These are phyloP conservation scores for Brassica cretica DNA, from an alignment of 345 rosid genomes.

Conservation along the genomic window DNA sequence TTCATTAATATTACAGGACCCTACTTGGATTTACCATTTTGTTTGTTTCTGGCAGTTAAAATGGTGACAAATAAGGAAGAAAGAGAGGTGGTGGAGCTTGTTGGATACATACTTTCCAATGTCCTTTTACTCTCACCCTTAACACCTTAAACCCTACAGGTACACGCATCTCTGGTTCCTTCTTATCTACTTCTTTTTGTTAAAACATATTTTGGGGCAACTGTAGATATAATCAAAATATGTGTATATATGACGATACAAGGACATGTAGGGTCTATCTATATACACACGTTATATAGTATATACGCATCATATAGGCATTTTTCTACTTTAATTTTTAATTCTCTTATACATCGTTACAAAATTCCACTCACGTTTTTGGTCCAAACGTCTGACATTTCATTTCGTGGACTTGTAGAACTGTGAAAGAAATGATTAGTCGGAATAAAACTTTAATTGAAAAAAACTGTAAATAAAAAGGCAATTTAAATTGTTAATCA, in stretches of 20 bases:
- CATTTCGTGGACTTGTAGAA: not conserved
- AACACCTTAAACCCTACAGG: slow-evolving; percentile 35
- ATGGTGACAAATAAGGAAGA: slow-evolving; percentile 60
- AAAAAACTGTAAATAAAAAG: not conserved
- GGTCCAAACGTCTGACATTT: not conserved
- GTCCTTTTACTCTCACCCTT: slow-evolving; percentile 48
- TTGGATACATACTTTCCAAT: slow-evolving; percentile 60
- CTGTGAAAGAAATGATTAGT: not conserved
- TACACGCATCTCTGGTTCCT: slow-evolving; percentile 26
- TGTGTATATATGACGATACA: not conserved
- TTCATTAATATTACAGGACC: slow-evolving; percentile 15
- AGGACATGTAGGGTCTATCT: slow-evolving; percentile 31
- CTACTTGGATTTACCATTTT: slow-evolving; percentile 29
- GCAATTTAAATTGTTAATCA: not conserved
- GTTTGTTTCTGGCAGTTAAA: slow-evolving; percentile 51
- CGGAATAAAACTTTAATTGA: not conserved
- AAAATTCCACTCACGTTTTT: not conserved
- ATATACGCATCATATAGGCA: slow-evolving; percentile 13
- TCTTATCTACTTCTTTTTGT: slow-evolving; percentile 24
- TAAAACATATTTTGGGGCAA: not conserved
- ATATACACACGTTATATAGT: not conserved
- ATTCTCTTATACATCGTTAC: not conserved
- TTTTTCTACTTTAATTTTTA: slow-evolving; percentile 13
- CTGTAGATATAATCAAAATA: not conserved
- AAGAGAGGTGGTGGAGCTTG: slow-evolving; percentile 53